phyloP scores from a whole-genome alignment of 306 rosid species.

The Albizia julibrissin region DNA sequence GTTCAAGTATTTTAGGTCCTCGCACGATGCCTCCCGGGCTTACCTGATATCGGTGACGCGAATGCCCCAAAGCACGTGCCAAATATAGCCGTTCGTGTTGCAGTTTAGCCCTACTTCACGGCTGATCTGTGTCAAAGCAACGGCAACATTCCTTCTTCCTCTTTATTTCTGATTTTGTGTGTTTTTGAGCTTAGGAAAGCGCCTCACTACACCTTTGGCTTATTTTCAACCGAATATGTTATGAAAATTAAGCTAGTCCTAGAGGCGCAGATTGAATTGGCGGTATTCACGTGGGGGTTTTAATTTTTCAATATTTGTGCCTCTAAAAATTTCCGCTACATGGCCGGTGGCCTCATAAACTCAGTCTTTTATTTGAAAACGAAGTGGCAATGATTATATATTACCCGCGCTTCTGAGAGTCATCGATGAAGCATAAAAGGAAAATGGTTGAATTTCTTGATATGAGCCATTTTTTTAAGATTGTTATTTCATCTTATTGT shows the following conservation, averaged over 20 bases:
- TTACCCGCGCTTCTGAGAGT: conserved; percentile 71
- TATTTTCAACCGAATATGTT: neutral
- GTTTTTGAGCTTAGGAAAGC: conserved; percentile 17
- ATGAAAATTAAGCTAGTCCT: conserved; percentile 33
- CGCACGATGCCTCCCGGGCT: conserved; percentile 49
- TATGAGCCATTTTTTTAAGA: conserved; percentile 39
- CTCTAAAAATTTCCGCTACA: conserved; percentile 78
- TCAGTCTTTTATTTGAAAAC: neutral
- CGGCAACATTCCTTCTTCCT: conserved; percentile 1
- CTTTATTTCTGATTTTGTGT: no score
- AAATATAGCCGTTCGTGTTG: conserved; percentile 47
- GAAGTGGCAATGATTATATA: conserved; percentile 45
- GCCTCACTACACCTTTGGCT: conserved; percentile 7
- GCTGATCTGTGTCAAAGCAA: conserved; percentile 46
- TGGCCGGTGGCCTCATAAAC: no score
- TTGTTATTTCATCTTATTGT: neutral
- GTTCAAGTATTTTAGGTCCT: no score
- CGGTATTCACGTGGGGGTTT: conserved; percentile 81
- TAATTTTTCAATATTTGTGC: conserved; percentile 54
- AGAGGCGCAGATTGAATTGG: conserved; percentile 61
- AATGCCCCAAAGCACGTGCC: conserved; percentile 43
- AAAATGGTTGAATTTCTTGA: conserved; percentile 82
- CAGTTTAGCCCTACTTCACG: conserved; percentile 21
- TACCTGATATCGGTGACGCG: conserved; percentile 31
- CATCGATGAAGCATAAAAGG: conserved; percentile 52